A percentile compares a stretch with the other conserved stretches of the same genome.
Evolutionary conservation across 2,329 filamentous ascomycete species (phyloP).

Genomic region (Aspergillus nomiae): DNA sequence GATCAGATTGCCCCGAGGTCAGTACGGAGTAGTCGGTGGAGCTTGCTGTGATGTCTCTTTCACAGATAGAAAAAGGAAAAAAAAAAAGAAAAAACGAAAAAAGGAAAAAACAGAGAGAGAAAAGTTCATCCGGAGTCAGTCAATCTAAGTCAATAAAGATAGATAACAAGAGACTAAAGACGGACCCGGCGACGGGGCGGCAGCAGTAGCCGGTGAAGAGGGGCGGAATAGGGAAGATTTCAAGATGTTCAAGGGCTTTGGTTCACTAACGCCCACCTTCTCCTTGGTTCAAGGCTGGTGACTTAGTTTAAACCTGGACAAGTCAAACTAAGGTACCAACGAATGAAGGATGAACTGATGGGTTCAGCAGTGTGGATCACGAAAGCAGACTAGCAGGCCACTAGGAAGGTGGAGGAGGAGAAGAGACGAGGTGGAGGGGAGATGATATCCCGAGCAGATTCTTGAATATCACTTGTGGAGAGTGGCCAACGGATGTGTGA

Average conservation of each 20-base stretch:
- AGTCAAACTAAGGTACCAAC: constrained; percentile 11
- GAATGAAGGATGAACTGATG: constrained; percentile 16
- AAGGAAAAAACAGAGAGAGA: background rate
- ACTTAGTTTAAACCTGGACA: constrained; percentile 9
- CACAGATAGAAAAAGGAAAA: background rate
- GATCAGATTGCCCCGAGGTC: constrained; percentile 25
- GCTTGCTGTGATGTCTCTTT: constrained; percentile 12
- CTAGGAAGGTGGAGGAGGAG: constrained; percentile 4
- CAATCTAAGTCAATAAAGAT: constrained; percentile 4
- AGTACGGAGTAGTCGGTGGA: constrained; percentile 20
- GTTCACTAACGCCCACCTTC: constrained; percentile 3
- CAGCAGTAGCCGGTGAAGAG: constrained; percentile 5
- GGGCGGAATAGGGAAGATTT: constrained; percentile 8
- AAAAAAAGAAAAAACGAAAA: background rate
- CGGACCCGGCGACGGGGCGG: constrained; percentile 15
- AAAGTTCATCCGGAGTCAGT: constrained; percentile 8
- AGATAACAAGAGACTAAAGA: constrained; percentile 10
- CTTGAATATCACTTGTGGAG: background rate
- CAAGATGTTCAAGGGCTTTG: constrained; percentile 5
- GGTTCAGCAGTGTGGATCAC: constrained; percentile 13
- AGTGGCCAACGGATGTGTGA: background rate
- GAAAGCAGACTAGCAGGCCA: constrained; percentile 8
- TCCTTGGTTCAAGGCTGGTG: constrained; percentile 12
- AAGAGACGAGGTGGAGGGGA: constrained; percentile 2
- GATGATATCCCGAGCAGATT: constrained; percentile 4